Evolutionary conservation across 768 basidiomycete genomes (phyloP), one percentile per base, ranked within the genome.

Genomic region (Amanita polypyramis): DNA sequence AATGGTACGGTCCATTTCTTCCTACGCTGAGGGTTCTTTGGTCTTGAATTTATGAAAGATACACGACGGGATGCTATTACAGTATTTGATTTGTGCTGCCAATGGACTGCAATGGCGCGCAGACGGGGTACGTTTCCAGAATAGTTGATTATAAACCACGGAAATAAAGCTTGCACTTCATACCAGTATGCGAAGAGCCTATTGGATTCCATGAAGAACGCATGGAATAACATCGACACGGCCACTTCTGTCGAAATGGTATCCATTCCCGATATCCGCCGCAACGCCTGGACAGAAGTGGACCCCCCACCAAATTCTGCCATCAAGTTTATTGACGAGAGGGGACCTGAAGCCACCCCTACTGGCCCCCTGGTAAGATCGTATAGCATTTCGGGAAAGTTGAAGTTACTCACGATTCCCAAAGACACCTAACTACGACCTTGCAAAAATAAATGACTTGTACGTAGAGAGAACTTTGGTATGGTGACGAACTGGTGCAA

Each of bases 191-290:
- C 47, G 2, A 36, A 27, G 2, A 7, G 41, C 14, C 11, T 49
- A 6, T 5, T 33, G 15, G 42, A 40, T 8, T 12, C 47, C 7
- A 38, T 49, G 30, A 34, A 30, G 32, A 40, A 42, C 21, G 47
- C 47, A 5, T 49, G 47, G 47, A 4, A 21, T 4, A 49, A 49
- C 15, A 35, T 49, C 20, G 47, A 49, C 38, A 49, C 20, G 1
- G 39, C 40, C 23, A 34, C 47, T 6, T 49, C 47, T 7, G 39
- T 42, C n/a, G 42, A 49, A 23, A 42, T 36, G 21, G 15, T 42
- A 29, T 30, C 33, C 6, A 32, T 27, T n/a, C 41, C 11, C 1
- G 47, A 49, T 32, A 33, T 29, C 9, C 38, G 20, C 4, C 47
- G 47, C 7, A 19, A 21, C 14, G 21, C 47, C 7, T 42, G 47